Percentiles rank a stretch among this genome's conserved stretches.
These are phyloP conservation scores for Diaporthe capsici DNA, from an alignment of 2,329 filamentous ascomycete species.

Conservation along the genomic window DNA sequence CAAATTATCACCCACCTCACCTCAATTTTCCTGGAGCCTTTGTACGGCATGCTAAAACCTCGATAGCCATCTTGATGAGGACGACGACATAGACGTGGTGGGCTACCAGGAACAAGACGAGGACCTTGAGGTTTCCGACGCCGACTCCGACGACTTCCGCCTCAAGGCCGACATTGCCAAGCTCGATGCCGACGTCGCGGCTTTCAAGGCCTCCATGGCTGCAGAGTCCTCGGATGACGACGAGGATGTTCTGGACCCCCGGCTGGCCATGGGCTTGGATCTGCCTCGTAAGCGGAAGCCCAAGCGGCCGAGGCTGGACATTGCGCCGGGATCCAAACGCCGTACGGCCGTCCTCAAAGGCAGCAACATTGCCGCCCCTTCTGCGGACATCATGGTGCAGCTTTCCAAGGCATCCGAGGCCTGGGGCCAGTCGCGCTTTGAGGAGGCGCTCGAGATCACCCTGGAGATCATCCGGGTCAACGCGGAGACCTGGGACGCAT, in stretches of 20 bases:
- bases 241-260: constrained; percentile 33
- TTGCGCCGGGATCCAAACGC: constrained; percentile 46
- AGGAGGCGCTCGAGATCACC: constrained; percentile 68
- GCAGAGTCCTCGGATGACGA: constrained; percentile 41
- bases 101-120: constrained; percentile 40
- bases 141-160: constrained; percentile 58
- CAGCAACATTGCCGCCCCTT: constrained; percentile 74
- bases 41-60: neutral
- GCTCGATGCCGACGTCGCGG: constrained; percentile 53
- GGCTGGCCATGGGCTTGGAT: constrained; percentile 34
- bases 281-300: constrained; percentile 40
- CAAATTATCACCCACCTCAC: neutral
- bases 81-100: constrained; percentile 43
- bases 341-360: constrained; percentile 57
- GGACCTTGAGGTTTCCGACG: constrained; percentile 51
- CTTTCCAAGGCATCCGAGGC: constrained; percentile 77
- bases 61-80: constrained; percentile 39
- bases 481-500: constrained; percentile 75
- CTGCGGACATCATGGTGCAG: constrained; percentile 78
- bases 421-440: constrained; percentile 70
- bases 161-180: constrained; percentile 56
- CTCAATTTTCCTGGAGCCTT: neutral
- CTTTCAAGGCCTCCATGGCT: constrained; percentile 49
- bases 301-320: constrained; percentile 34
- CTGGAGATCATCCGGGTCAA: constrained; percentile 78